Evolutionary conservation across 2,329 filamentous ascomycete species (phyloP).

Genomic region (Dendrostoma leiphaemia): DNA sequence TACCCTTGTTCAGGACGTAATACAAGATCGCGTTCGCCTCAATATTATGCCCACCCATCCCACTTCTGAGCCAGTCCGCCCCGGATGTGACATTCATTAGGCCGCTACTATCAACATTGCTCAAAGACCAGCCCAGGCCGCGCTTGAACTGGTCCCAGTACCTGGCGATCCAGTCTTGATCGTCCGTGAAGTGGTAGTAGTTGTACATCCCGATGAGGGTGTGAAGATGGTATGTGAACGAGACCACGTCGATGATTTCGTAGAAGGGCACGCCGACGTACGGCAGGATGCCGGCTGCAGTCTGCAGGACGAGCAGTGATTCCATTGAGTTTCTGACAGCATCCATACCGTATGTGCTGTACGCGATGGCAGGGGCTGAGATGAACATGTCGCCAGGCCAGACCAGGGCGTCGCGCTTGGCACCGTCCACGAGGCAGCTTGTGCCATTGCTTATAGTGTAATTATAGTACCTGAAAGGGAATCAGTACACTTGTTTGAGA

Average conservation of each 20-base stretch:
- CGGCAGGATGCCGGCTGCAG: slow-evolving; percentile 34
- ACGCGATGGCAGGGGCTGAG: slow-evolving; percentile 50
- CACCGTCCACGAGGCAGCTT: slow-evolving; percentile 46
- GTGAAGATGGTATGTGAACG: slow-evolving; percentile 58
- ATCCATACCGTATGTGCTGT: slow-evolving; percentile 52
- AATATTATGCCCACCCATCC: slow-evolving; percentile 48
- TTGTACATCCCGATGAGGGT: slow-evolving; percentile 58
- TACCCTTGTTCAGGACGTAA: slow-evolving; percentile 46
- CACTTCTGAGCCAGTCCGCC: slow-evolving; percentile 50
- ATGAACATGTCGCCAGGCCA: slow-evolving; percentile 63
- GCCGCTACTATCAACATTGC: slow-evolving; percentile 34
- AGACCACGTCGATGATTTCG: slow-evolving; percentile 20
- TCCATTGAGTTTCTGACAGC: slow-evolving; percentile 49
- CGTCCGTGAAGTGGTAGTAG: slow-evolving; percentile 54
- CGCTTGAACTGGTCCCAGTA: slow-evolving; percentile 48
- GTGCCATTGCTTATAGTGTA: slow-evolving; percentile 30
- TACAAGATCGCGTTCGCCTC: slow-evolving; percentile 54
- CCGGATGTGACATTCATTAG: slow-evolving; percentile 47
- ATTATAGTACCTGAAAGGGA: slow-evolving; percentile 28
- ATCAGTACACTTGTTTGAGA: slow-evolving; percentile 14
- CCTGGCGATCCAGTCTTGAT: slow-evolving; percentile 42
- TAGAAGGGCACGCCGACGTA: slow-evolving; percentile 47
- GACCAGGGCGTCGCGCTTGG: slow-evolving; percentile 57
- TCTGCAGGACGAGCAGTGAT: slow-evolving; percentile 45
- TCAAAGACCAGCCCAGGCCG: slow-evolving; percentile 41